phyloP scores from a whole-genome alignment of 768 basidiomycete species.

The Favolaschia claudopus region DNA sequence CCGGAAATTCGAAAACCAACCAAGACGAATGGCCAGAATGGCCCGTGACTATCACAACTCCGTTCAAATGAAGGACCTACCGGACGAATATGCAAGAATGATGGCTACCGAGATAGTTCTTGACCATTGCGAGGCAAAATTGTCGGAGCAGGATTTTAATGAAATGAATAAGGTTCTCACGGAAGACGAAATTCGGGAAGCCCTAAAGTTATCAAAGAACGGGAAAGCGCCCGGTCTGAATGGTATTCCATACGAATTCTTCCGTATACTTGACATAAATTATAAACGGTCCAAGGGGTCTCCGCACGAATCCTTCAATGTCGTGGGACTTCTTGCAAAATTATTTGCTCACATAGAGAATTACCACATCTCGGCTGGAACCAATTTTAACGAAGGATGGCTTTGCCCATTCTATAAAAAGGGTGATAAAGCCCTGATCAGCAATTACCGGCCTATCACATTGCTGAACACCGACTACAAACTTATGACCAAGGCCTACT shows the following conservation, averaged over 20 bases:
- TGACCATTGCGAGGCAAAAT: not conserved
- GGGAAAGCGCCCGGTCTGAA: too few relatives aligned
- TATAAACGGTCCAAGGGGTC: not conserved
- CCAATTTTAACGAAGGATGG: not conserved
- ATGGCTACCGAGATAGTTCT: not conserved
- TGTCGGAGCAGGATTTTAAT: not conserved
- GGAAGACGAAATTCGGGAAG: not conserved
- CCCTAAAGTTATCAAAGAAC: not conserved
- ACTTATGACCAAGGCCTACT: conserved; percentile 9
- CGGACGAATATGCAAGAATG: not conserved
- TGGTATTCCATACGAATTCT: conserved; percentile 2
- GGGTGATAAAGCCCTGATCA: not conserved
- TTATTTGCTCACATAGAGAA: not conserved
- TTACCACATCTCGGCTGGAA: not conserved
- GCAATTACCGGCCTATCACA: conserved; percentile 8
- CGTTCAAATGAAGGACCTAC: too few relatives aligned
- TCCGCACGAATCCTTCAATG: too few relatives aligned
- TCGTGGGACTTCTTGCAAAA: not conserved
- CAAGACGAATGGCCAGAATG: not conserved
- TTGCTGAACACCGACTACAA: conserved; percentile 8
- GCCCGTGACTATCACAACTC: not conserved
- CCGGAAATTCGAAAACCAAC: too few relatives aligned
- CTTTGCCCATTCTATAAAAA: not conserved
- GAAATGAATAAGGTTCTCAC: not conserved
- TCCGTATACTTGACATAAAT: not conserved